phyloP scores from a whole-genome alignment of 2,329 filamentous ascomycete genomes.

The Cladosporium sp. region DNA sequence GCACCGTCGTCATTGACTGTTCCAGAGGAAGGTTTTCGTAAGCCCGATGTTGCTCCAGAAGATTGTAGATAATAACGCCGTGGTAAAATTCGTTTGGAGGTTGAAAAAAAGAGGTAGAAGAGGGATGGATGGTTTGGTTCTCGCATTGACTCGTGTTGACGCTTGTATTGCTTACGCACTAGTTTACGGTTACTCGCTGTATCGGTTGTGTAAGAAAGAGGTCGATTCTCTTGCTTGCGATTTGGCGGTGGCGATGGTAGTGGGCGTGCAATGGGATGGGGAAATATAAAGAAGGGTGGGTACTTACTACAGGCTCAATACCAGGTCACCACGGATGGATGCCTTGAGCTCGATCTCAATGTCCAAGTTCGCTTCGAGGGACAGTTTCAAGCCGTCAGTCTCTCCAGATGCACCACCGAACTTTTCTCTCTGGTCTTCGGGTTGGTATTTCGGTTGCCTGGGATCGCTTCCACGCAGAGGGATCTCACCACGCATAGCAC shows the following conservation, averaged over 20 bases:
- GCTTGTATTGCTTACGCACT: slow-evolving; percentile 6
- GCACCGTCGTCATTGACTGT: slow-evolving; percentile 1
- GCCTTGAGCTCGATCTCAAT: slow-evolving; percentile 83
- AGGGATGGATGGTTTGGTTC: neutral
- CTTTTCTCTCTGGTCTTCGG: slow-evolving; percentile 3
- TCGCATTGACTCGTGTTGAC: neutral
- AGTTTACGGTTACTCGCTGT: slow-evolving; percentile 12
- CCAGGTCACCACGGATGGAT: slow-evolving; percentile 78
- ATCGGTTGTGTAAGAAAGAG: slow-evolving; percentile 10
- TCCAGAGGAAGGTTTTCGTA: neutral
- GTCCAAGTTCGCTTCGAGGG: slow-evolving; percentile 74
- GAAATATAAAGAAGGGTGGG: neutral
- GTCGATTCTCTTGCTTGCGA: neutral
- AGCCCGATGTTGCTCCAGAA: slow-evolving; percentile 1
- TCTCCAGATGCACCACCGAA: slow-evolving; percentile 28
- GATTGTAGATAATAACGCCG: neutral
- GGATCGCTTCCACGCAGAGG: slow-evolving; percentile 51
- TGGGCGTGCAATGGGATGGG: neutral
- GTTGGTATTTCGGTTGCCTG: slow-evolving; percentile 42
- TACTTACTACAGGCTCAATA: slow-evolving; percentile 70
- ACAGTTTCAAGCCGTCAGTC: slow-evolving; percentile 65
- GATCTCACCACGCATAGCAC: slow-evolving; percentile 53
- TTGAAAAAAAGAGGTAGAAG: neutral
- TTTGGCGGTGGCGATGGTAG: neutral
- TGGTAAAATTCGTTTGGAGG: neutral